Evolutionary conservation across 2,329 filamentous ascomycete genomes (phyloP).

Genomic region (Fusarium sp.): DNA sequence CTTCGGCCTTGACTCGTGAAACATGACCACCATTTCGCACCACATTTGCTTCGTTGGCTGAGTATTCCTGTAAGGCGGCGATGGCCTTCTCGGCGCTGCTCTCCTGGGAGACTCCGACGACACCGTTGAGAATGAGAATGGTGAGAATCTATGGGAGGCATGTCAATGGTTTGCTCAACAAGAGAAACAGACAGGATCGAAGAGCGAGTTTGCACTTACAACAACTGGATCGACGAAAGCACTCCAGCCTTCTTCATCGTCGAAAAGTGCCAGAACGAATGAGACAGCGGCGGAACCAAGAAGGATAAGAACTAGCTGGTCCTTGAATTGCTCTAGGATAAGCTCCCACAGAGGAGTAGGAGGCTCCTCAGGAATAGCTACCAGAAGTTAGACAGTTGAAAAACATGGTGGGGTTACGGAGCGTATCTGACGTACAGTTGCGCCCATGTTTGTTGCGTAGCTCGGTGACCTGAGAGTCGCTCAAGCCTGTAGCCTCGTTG

Average conservation of each 20-base stretch:
- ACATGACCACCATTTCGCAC: conserved; percentile 82
- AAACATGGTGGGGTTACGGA: conserved; percentile 16
- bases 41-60: conserved; percentile 96
- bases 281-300: conserved; percentile 93
- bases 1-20: conserved; percentile 90
- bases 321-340: conserved; percentile 98
- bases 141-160: conserved; percentile 78
- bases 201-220: conserved; percentile 65
- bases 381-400: conserved; percentile 19
- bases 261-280: conserved; percentile 91
- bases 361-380: conserved; percentile 82
- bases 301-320: conserved; percentile 95
- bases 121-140: conserved; percentile 94
- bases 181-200: background rate
- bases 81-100: conserved; percentile 99
- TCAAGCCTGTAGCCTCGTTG: conserved; percentile 65
- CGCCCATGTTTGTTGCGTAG: conserved; percentile 69
- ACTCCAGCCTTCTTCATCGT: conserved; percentile 93
- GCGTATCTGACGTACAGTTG: conserved; percentile 64
- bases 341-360: conserved; percentile 97
- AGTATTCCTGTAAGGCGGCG: conserved; percentile 97
- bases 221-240: conserved; percentile 97
- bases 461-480: conserved; percentile 66
- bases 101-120: conserved; percentile 98
- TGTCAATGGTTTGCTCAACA: conserved; percentile 11